Evolutionary conservation across 2,329 filamentous ascomycete genomes (phyloP), one percentile per base, ranked within the genome.

Genomic region (Xylariaceae sp.): DNA sequence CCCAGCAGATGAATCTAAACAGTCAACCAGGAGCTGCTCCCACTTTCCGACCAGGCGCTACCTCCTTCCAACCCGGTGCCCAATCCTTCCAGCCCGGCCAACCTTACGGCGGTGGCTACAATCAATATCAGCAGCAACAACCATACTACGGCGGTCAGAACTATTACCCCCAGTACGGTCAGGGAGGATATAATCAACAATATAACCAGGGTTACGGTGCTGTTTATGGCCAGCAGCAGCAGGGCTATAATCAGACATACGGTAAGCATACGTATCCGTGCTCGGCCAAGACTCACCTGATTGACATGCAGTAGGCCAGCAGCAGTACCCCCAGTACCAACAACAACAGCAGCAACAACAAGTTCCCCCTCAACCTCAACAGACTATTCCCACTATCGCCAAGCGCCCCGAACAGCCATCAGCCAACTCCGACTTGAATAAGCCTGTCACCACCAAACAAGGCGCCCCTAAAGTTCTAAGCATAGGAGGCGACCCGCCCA

Each of bases 1-100:
- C 86, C 59, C 81, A 85, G 66, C 83, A 86, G 66, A 77, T 90
- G 67, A 88, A 89, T 67, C 66, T 91, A 62, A 86, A 85, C 66
- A 73, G 74, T 44, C 62, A 65, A 27, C 61, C 57, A 58, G 69
- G 76, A 25, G 71, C 66, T 49, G 76, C 71, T 11, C 67, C 71
- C 17, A 63, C 72, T 16, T 90, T 90, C 74, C 76, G 75, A 10
- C 83, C 84, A 11, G 82, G 80, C 48, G 83, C 81, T 47, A 72
- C 80, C 48, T 76, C 84, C 17, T 93, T 94, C 71, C 80, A 84
- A 38, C 88, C 88, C 16, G 81, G 80, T 40, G 86, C 85, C 25
- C 72, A 80, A 51, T 67, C 78, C 19, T 92, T 91, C 66, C 79
- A 84, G 45, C 86, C 87, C 7, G 85, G 85, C 39, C 86, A 90